Evolutionary conservation across 106 monocot species (phyloP).

Genomic region (Vanilla planifolia): DNA sequence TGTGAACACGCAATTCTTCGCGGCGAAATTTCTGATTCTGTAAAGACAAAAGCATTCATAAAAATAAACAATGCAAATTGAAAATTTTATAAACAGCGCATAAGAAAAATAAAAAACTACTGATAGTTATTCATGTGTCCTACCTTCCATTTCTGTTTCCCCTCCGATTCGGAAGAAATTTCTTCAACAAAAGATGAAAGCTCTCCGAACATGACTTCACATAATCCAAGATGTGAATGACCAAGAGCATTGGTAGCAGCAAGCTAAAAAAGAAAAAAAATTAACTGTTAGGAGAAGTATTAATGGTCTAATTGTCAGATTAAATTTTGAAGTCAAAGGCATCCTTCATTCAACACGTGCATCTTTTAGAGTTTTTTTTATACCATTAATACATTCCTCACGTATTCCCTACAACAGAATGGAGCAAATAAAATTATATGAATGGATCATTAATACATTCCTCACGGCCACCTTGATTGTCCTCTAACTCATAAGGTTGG

Average conservation of each 20-base stretch:
- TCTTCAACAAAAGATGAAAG: slow-evolving; percentile 87
- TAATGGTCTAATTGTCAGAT: background rate
- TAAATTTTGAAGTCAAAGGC: background rate
- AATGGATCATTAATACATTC: too few relatives aligned
- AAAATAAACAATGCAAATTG: background rate
- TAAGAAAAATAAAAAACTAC: background rate
- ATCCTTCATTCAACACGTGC: background rate
- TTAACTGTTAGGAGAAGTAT: too few relatives aligned
- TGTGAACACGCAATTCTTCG: slow-evolving; percentile 85
- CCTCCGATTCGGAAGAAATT: slow-evolving; percentile 76
- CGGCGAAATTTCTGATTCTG: slow-evolving; percentile 90
- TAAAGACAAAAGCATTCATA: background rate
- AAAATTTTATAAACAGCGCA: background rate
- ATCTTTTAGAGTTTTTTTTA: too few relatives aligned
- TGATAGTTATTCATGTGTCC: background rate
- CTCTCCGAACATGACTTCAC: slow-evolving; percentile 95
- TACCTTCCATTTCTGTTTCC: slow-evolving; percentile 98
- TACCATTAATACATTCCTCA: too few relatives aligned
- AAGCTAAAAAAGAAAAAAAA: slow-evolving; percentile 39
- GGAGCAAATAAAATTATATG: slow-evolving; percentile 4
- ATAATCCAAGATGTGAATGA: slow-evolving; percentile 78
- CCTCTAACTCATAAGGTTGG: too few relatives aligned
- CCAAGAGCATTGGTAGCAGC: slow-evolving; percentile 87
- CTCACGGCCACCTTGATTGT: too few relatives aligned
- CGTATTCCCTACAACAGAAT: background rate